These are phyloP conservation scores for Pisolithus albus DNA, from an alignment of 768 basidiomycete species.

Conservation along the genomic window DNA sequence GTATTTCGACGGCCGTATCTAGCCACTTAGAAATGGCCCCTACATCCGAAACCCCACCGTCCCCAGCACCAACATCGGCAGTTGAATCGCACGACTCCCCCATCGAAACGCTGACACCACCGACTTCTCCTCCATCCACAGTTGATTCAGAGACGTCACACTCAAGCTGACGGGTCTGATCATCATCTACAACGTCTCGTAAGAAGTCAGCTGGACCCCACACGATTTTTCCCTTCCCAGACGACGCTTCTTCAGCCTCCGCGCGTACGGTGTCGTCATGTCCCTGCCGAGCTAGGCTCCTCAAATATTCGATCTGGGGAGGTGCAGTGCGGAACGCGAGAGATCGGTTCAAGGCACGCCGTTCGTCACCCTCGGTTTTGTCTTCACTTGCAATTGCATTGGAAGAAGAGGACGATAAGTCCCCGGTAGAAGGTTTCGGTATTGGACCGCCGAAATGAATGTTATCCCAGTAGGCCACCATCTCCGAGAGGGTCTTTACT, in stretches of 20 bases:
- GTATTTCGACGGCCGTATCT: no score
- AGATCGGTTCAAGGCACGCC: slow-evolving; percentile 11
- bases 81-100: no score
- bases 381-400: not conserved
- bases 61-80: no score
- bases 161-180: no score
- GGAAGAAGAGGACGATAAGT: no score
- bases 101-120: no score
- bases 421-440: no score
- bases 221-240: slow-evolving; percentile 42
- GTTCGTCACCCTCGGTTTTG: not conserved
- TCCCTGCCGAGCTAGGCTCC: slow-evolving; percentile 43
- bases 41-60: no score
- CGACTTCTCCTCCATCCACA: no score
- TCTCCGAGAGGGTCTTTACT: slow-evolving; percentile 25
- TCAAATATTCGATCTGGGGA: slow-evolving; percentile 31
- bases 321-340: slow-evolving; percentile 32
- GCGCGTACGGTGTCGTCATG: slow-evolving; percentile 34
- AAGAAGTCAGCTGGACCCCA: slow-evolving; percentile 19
- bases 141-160: no score
- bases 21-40: no score
- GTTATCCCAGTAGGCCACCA: slow-evolving; percentile 25
- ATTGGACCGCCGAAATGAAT: slow-evolving; percentile 22
- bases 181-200: not conserved
- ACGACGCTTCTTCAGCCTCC: slow-evolving; percentile 25